These are phyloP conservation scores for Aspergillus transmontanensis DNA, from an alignment of 2,329 filamentous ascomycete genomes.

Conservation along the genomic window DNA sequence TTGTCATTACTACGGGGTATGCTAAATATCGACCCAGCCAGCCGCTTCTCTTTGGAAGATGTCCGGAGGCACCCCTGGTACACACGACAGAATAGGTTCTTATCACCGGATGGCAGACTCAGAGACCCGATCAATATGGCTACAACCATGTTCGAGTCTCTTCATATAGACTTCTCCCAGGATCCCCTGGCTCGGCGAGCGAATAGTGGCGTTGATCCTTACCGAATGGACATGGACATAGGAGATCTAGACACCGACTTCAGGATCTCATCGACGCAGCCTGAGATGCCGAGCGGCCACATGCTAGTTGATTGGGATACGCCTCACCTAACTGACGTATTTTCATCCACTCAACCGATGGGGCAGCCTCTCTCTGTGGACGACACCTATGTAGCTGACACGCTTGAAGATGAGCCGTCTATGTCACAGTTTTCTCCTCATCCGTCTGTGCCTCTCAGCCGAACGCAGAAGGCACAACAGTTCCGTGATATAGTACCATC, in stretches of 20 bases:
- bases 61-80: conserved; percentile 95
- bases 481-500: conserved; percentile 91
- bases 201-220: conserved; percentile 35
- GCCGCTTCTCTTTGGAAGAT: conserved; percentile 81
- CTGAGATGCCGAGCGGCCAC: conserved; percentile 74
- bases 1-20: conserved; percentile 87
- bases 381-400: conserved; percentile 55
- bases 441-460: conserved; percentile 75
- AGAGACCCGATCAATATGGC: conserved; percentile 81
- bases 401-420: conserved; percentile 81
- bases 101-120: conserved; percentile 73
- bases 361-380: conserved; percentile 36
- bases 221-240: conserved; percentile 72
- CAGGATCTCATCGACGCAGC: conserved; percentile 78
- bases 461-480: conserved; percentile 84
- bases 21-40: conserved; percentile 76
- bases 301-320: conserved; percentile 86
- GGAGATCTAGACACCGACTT: conserved; percentile 43
- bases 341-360: conserved; percentile 52
- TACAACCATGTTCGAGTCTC: conserved; percentile 90
- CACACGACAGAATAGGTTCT: conserved; percentile 76
- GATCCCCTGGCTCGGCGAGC: conserved; percentile 57
- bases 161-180: conserved; percentile 84
- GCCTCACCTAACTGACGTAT: conserved; percentile 57
- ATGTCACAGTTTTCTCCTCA: conserved; percentile 79